phyloP scores from a whole-genome alignment of 73 alveolate species.

The Paramecium bursaria region DNA sequence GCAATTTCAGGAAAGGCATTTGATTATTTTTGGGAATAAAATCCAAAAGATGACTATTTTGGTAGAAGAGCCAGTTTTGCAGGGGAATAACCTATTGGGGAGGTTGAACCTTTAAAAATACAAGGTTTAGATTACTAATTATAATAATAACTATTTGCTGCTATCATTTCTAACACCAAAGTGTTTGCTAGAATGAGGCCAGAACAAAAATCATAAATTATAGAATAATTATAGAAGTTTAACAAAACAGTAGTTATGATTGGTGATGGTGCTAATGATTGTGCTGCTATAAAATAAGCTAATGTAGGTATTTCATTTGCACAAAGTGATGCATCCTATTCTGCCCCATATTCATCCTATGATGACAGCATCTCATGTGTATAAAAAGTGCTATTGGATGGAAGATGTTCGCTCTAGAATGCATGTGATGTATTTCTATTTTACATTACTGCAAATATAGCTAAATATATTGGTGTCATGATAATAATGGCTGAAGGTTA shows the following conservation, averaged over 20 bases:
- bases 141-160: slow-evolving; percentile 10
- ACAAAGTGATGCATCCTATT: slow-evolving; percentile 58
- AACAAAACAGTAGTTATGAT: slow-evolving; percentile 83
- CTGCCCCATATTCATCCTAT: slow-evolving; percentile 67
- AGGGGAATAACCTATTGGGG: slow-evolving; percentile 27
- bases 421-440: slow-evolving; percentile 40
- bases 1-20: slow-evolving; percentile 76
- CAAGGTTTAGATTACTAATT: slow-evolving; percentile 7
- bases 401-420: slow-evolving; percentile 59
- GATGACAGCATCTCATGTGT: slow-evolving; percentile 65
- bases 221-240: slow-evolving; percentile 74
- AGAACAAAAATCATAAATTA: slow-evolving; percentile 85
- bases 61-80: background rate
- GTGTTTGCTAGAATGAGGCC: slow-evolving; percentile 94
- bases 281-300: slow-evolving; percentile 91
- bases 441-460: slow-evolving; percentile 28
- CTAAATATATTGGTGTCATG: slow-evolving; percentile 55
- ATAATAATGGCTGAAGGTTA: slow-evolving; percentile 64
- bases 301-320: slow-evolving; percentile 72
- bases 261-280: slow-evolving; percentile 96
- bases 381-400: slow-evolving; percentile 48
- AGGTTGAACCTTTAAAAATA: background rate
- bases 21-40: slow-evolving; percentile 56
- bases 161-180: slow-evolving; percentile 75
- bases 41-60: background rate